Base-by-base conservation (phyloP, 306 rosid species). In the Canavalia ensiformis region DNA sequence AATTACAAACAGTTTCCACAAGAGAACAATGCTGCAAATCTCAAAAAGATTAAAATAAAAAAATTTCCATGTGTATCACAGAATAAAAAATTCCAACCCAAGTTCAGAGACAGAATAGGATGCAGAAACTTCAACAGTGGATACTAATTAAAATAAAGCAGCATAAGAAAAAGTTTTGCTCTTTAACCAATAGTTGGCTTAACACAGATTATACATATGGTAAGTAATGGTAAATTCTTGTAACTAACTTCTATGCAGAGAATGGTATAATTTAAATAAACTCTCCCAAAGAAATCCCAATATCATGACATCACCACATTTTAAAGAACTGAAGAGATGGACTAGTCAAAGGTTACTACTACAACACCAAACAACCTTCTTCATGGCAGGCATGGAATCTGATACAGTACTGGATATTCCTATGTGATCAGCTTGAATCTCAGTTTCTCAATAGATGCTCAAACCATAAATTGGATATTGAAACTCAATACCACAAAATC, bases 321-420 rank as follows among this genome's bases (percentile, higher is more conserved):
- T 37, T 66, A 69, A 45, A 13, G 42, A 81, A 64, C 18, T 59
- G 33, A 75, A 72, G 10, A 44, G 25, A 71, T 64, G 3, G 44
- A 68, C 13, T 58, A 69, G 68, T 10, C 41, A 65, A 75, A 75
- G 51, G 58, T 30, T 77, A 18, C 34, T 29, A 13, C 54, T 18
- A 31, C 54, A 87, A 65, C 49, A 45, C 54, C 25, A 46, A 79
- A 52, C 75, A 85, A 91, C 97, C 97, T 92, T 88, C 79, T 83
- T 90, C 87, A 83, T 83, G 67, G 82, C 79, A 31, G 91, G 90
- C 87, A 92, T 88, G 84, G 72, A 86, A 80, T 82, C 82, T 35
- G 66, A 47, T 13, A 76, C 51, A 39, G 78, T 45, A 68, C 84
- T 45, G 51, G 69, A 60, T 59, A 62, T n/a, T 83, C 80, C 49